A percentile compares a stretch with the other conserved stretches of the same genome.
Conservation (phyloP, 2,329 filamentous ascomycete genomes). For the Pseudogymnoascus sp. region DNA sequence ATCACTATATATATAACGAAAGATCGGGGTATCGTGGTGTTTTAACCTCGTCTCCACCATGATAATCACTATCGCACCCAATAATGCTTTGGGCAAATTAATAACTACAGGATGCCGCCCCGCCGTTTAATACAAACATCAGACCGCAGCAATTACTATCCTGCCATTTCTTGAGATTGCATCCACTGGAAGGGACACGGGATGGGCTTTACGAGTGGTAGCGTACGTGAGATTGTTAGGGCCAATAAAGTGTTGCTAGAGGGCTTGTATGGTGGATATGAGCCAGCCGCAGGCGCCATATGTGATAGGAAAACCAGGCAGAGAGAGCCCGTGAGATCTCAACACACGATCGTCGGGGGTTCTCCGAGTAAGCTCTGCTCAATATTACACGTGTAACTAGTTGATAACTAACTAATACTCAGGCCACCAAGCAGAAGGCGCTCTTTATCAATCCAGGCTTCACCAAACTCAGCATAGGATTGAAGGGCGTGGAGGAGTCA, state of each 20-base stretch:
- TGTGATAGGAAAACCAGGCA: constrained; percentile 59
- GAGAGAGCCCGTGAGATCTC: constrained; percentile 61
- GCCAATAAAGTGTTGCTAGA: constrained; percentile 69
- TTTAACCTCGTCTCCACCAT: background rate
- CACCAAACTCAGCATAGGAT: constrained; percentile 67
- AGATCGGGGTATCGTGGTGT: background rate
- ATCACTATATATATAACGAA: background rate
- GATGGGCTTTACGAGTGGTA: constrained; percentile 67
- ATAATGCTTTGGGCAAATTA: constrained; percentile 29
- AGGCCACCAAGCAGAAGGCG: constrained; percentile 66
- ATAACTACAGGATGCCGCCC: constrained; percentile 80
- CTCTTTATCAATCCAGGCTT: constrained; percentile 72
- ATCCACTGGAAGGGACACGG: constrained; percentile 67
- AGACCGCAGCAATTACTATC: constrained; percentile 81
- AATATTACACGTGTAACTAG: constrained; percentile 26
- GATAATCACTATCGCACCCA: constrained; percentile 36
- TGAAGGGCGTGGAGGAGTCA: constrained; percentile 80
- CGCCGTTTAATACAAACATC: constrained; percentile 76
- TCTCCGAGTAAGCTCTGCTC: constrained; percentile 50
- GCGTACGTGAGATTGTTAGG: constrained; percentile 73
- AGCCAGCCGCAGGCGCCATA: constrained; percentile 62
- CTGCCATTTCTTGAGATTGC: constrained; percentile 74
- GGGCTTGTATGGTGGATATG: constrained; percentile 63
- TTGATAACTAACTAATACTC: background rate
- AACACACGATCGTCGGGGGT: constrained; percentile 72